Evolutionary conservation across 208 protist species (phyloP).

Genomic region (Leishmania amazonensis): DNA sequence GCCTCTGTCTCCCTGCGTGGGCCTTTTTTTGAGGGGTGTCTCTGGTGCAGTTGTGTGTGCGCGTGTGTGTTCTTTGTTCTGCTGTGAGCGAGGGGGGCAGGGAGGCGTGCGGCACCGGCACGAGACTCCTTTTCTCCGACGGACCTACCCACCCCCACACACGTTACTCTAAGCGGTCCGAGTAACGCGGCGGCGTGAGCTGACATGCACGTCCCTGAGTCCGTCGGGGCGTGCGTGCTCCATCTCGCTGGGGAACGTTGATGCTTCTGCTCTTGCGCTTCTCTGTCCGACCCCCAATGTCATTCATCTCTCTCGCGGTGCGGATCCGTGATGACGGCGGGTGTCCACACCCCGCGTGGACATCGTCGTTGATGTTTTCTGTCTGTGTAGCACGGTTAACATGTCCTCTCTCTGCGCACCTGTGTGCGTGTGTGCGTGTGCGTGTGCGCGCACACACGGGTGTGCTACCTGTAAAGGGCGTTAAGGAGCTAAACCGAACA

Average conservation of each 20-base stretch:
- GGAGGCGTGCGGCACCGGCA: neutral
- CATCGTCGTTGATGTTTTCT: neutral
- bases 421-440: too few species aligned
- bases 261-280: neutral
- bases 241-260: neutral
- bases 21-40: neutral
- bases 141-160: neutral
- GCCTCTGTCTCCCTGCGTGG: neutral
- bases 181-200: neutral
- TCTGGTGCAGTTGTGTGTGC: neutral
- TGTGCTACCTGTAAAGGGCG: neutral
- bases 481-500: neutral
- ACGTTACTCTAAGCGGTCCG: neutral
- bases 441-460: neutral
- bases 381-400: neutral
- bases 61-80: neutral
- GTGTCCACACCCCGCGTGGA: neutral
- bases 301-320: neutral
- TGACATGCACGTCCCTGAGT: neutral
- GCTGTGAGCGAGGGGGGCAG: neutral
- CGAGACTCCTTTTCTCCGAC: too few species aligned
- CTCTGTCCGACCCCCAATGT: neutral
- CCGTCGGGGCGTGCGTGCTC: neutral
- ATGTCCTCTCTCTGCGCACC: neutral
- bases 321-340: neutral